phyloP scores from a whole-genome alignment of 495 filamentous ascomycete species.

The Podospora fimiseda region DNA sequence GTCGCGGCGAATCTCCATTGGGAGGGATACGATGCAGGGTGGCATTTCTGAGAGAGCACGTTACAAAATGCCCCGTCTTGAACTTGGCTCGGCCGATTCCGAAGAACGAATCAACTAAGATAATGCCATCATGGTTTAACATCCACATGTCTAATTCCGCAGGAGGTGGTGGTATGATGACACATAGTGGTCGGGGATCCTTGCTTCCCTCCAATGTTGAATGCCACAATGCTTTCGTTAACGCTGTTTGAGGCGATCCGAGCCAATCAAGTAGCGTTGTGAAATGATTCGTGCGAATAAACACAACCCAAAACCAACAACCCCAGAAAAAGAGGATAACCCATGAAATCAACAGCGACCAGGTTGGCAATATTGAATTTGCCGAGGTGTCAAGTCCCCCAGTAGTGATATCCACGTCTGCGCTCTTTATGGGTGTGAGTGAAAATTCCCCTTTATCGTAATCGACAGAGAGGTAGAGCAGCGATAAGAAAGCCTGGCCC shows the following conservation, averaged over 20 bases:
- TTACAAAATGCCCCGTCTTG: too few relatives aligned
- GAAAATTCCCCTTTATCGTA: not conserved
- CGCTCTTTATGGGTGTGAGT: not conserved
- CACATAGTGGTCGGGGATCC: too few relatives aligned
- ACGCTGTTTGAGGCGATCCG: not conserved
- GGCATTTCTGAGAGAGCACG: too few relatives aligned
- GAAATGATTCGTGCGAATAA: not conserved
- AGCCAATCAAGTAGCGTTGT: not conserved
- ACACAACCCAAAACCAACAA: not conserved
- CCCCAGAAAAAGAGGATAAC: not conserved
- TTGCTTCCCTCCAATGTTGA: too few relatives aligned
- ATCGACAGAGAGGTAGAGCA: not conserved
- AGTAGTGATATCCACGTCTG: not conserved
- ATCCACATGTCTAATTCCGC: too few relatives aligned
- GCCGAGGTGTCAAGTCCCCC: not conserved
- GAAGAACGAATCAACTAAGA: too few relatives aligned
- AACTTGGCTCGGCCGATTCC: too few relatives aligned
- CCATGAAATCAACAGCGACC: not conserved
- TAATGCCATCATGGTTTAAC: too few relatives aligned
- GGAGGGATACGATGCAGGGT: too few relatives aligned
- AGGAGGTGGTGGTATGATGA: too few relatives aligned
- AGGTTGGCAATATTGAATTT: not conserved
- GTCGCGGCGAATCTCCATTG: too few relatives aligned
- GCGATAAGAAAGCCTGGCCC: not conserved
- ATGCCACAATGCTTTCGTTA: not conserved